Percentiles rank a stretch among this genome's conserved stretches.
Evolutionary conservation across 139 green algal species (phyloP).

Genomic region (Coccomyxa sp.): DNA sequence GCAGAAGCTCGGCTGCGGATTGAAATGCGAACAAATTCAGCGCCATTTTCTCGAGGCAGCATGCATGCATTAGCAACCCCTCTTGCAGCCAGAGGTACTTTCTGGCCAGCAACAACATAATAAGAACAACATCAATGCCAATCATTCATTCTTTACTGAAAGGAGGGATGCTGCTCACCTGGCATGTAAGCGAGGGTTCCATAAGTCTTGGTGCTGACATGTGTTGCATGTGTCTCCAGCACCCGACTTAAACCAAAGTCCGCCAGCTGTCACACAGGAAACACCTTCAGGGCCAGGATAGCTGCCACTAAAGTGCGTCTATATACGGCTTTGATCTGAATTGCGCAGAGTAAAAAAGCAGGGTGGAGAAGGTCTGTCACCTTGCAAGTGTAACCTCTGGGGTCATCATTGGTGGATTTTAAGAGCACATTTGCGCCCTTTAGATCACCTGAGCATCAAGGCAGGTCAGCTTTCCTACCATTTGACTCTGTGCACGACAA

Average conservation of each 20-base stretch:
- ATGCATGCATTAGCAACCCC: conserved; percentile 32
- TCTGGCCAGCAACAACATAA: neutral
- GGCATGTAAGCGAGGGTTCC: conserved; percentile 38
- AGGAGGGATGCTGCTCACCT: conserved; percentile 18
- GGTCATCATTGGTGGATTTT: conserved; percentile 17
- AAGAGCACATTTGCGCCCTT: conserved; percentile 57
- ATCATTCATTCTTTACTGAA: neutral
- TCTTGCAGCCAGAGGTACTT: conserved; percentile 24
- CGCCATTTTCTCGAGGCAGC: neutral
- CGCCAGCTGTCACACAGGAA: conserved; percentile 19
- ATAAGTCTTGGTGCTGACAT: conserved; percentile 29
- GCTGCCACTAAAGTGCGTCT: too few species aligned
- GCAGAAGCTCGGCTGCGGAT: conserved; percentile 18
- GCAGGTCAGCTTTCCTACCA: neutral
- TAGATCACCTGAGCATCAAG: conserved; percentile 31
- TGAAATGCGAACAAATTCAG: neutral
- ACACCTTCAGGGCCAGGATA: neutral
- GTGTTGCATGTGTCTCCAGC: conserved; percentile 14
- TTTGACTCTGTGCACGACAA: too few species aligned
- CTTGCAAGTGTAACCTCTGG: neutral
- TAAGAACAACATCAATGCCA: neutral
- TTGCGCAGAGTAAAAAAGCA: too few species aligned
- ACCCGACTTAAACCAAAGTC: conserved; percentile 42
- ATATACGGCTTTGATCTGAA: too few species aligned
- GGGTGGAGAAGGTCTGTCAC: neutral